These are phyloP conservation scores for Leccinum truebloodii DNA, from an alignment of 768 basidiomycete genomes.

Conservation along the genomic window DNA sequence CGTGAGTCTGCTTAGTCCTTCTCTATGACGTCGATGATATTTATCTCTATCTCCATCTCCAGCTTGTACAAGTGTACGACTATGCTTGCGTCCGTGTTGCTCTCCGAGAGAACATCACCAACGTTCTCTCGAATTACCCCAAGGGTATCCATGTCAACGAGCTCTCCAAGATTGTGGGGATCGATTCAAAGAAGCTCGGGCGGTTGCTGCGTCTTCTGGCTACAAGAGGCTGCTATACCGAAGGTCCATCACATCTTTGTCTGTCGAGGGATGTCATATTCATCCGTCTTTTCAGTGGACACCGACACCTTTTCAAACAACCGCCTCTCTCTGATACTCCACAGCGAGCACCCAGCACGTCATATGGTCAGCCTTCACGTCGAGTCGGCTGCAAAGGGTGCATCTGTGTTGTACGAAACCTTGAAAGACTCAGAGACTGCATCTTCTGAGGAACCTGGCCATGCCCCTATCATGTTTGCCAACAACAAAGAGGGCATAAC, in stretches of 20 bases:
- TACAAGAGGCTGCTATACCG: conserved; percentile 32
- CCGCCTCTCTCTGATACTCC: conserved; percentile 34
- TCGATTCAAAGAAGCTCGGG: conserved; percentile 31
- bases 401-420: conserved; percentile 26
- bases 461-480: conserved; percentile 25
- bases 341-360: conserved; percentile 22
- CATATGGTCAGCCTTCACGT: conserved; percentile 24
- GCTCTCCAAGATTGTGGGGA: conserved; percentile 21
- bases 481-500: conserved; percentile 19
- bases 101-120: conserved; percentile 28
- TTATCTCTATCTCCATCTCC: neutral
- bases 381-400: conserved; percentile 19
- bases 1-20: neutral
- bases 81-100: conserved; percentile 32
- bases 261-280: neutral
- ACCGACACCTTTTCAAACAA: conserved; percentile 37
- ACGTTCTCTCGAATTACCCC: conserved; percentile 30
- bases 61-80: conserved; percentile 32
- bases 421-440: conserved; percentile 26
- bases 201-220: conserved; percentile 34
- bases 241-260: conserved; percentile 26
- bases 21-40: neutral
- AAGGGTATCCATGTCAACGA: conserved; percentile 33
- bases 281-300: conserved; percentile 22
- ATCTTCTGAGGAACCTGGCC: conserved; percentile 20